Percentiles rank a stretch among this genome's conserved stretches.
Conservation (phyloP, 164 flowering plant species). For the Platanus orientalis region DNA sequence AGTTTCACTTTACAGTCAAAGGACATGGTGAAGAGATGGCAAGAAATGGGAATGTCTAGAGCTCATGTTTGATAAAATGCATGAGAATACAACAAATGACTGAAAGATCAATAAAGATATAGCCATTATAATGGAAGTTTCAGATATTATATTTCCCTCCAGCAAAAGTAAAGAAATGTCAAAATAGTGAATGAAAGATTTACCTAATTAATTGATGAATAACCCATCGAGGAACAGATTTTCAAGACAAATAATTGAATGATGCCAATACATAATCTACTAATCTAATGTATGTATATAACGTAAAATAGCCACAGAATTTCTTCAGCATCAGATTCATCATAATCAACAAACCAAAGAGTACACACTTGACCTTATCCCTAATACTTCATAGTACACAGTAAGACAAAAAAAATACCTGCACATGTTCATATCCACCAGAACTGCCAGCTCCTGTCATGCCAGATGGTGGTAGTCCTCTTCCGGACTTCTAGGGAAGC, state of each 20-base stretch:
- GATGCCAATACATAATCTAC: not conserved
- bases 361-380: not conserved
- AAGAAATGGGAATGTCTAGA: no score
- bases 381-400: not conserved
- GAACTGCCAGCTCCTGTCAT: slow-evolving; percentile 34
- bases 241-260: not conserved
- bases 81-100: no score
- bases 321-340: not conserved
- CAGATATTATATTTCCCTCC: no score
- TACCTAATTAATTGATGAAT: no score
- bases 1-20: no score
- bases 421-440: slow-evolving; percentile 32
- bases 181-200: no score
- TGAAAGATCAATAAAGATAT: no score
- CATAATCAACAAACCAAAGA: not conserved
- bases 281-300: not conserved
- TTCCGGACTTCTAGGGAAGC: slow-evolving; percentile 26
- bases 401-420: slow-evolving; percentile 29
- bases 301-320: not conserved
- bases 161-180: no score
- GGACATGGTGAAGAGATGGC: no score
- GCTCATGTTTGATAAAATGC: no score
- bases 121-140: no score
- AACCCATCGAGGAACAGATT: no score
- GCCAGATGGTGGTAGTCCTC: slow-evolving; percentile 35